Conservation (phyloP, 306 rosid genomes). For the Urtica urens region DNA sequence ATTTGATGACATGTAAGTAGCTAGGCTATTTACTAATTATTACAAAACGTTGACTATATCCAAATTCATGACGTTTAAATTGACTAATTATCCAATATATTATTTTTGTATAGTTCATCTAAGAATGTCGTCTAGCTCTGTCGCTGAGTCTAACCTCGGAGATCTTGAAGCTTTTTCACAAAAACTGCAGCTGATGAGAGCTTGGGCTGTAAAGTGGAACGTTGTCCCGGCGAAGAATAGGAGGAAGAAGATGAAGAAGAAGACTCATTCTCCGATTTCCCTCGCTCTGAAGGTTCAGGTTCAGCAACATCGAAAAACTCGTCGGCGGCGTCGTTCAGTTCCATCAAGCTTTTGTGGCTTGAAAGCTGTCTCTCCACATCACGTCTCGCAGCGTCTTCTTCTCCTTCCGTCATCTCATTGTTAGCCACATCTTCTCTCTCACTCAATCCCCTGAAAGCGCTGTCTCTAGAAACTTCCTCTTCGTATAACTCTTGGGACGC, state of each 20-base stretch:
- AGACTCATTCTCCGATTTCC: conserved; percentile 48
- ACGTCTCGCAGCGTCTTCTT: conserved; percentile 21
- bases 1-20: too few species aligned
- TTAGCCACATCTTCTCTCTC: conserved; percentile 33
- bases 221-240: too few species aligned
- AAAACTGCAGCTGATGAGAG: conserved; percentile 47
- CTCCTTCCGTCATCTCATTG: conserved; percentile 24
- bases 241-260: too few species aligned
- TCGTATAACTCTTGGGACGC: conserved; percentile 27
- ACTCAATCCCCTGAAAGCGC: conserved; percentile 15
- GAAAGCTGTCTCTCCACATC: conserved; percentile 22
- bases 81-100: too few species aligned
- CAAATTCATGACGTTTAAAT: too few species aligned
- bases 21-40: too few species aligned
- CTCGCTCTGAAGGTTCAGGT: conserved; percentile 48
- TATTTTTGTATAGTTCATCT: too few species aligned
- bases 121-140: not conserved
- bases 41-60: too few species aligned
- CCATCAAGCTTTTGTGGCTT: conserved; percentile 44
- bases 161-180: conserved; percentile 61
- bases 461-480: conserved; percentile 34
- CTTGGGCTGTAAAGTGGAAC: conserved; percentile 29
- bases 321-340: conserved; percentile 56
- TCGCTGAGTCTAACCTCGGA: conserved; percentile 34
- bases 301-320: conserved; percentile 83